A percentile compares a stretch with the other conserved stretches of the same genome.
Evolutionary conservation across 371 early-diverging fungal genomes (phyloP).

Genomic region (Mortierella sp.): DNA sequence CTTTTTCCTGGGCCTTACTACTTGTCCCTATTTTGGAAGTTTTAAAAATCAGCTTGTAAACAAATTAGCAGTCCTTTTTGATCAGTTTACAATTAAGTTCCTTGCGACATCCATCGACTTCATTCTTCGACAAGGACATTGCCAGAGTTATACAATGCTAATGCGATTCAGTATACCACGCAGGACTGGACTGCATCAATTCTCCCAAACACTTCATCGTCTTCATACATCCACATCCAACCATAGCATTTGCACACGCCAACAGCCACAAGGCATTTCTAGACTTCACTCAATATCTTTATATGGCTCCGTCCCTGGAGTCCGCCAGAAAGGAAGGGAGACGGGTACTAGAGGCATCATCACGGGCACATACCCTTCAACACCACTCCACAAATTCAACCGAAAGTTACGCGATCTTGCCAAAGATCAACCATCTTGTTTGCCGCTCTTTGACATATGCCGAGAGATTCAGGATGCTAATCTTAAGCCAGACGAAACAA

Average conservation of each 20-base stretch:
- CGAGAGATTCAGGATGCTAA: conserved; percentile 30
- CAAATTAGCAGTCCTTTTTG: neutral
- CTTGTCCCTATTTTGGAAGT: neutral
- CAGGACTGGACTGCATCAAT: neutral
- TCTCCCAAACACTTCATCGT: neutral
- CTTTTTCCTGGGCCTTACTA: neutral
- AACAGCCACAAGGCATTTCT: neutral
- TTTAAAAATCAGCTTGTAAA: neutral
- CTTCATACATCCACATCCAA: neutral
- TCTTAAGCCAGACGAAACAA: conserved; percentile 46
- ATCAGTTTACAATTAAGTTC: neutral
- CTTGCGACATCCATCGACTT: neutral
- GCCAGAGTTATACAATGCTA: neutral
- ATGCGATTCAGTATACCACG: neutral
- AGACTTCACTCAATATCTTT: neutral
- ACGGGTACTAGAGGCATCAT: conserved; percentile 27
- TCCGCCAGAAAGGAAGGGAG: neutral
- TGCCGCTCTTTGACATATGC: conserved; percentile 47
- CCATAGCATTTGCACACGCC: neutral
- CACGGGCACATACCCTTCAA: conserved; percentile 41
- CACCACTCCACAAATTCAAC: conserved; percentile 28
- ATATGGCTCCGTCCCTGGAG: neutral
- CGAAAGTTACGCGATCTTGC: conserved; percentile 22
- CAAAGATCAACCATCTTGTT: conserved; percentile 14
- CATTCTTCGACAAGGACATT: neutral